Evolutionary conservation across 495 filamentous ascomycete genomes (phyloP).

Genomic region (Xylaria bambusicola): DNA sequence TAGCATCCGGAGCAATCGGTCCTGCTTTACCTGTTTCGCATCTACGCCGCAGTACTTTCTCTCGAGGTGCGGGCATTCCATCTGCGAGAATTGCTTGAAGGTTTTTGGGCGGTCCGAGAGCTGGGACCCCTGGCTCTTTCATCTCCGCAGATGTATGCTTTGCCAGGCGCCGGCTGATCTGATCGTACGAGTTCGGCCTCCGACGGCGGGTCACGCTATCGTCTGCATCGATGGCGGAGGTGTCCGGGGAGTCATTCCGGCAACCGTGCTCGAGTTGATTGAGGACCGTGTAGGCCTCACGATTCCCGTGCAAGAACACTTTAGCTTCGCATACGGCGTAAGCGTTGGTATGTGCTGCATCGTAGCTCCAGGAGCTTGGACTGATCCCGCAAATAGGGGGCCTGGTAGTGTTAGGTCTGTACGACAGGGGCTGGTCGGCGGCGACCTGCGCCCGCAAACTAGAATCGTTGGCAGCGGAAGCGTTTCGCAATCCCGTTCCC

Average conservation of each 20-base stretch:
- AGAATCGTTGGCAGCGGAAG: background rate
- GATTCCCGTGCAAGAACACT: conserved; percentile 4
- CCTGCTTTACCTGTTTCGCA: conserved; percentile 4
- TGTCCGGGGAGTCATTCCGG: background rate
- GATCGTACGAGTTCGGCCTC: conserved; percentile 3
- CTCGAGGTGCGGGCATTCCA: background rate
- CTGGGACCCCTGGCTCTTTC: background rate
- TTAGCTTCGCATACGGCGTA: background rate
- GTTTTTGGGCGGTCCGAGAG: background rate
- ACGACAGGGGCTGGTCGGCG: background rate
- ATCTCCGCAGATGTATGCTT: background rate
- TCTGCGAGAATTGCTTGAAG: conserved; percentile 3
- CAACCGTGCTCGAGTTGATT: background rate
- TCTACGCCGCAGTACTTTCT: conserved; percentile 6
- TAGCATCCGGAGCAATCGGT: background rate
- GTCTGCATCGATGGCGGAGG: conserved; percentile 5
- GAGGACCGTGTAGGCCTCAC: background rate
- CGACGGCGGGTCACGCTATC: background rate
- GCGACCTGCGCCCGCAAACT: background rate
- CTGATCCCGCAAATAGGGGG: conserved; percentile 6
- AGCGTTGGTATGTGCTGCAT: background rate
- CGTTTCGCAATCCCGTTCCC: background rate
- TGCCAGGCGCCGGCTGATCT: conserved; percentile 6
- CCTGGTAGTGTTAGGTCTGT: conserved; percentile 5
- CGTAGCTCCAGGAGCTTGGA: background rate